Percentiles rank a stretch among this genome's conserved stretches.
These are phyloP conservation scores for Mollisia scopiformis DNA, from an alignment of 2,329 filamentous ascomycete genomes.

Conservation along the genomic window DNA sequence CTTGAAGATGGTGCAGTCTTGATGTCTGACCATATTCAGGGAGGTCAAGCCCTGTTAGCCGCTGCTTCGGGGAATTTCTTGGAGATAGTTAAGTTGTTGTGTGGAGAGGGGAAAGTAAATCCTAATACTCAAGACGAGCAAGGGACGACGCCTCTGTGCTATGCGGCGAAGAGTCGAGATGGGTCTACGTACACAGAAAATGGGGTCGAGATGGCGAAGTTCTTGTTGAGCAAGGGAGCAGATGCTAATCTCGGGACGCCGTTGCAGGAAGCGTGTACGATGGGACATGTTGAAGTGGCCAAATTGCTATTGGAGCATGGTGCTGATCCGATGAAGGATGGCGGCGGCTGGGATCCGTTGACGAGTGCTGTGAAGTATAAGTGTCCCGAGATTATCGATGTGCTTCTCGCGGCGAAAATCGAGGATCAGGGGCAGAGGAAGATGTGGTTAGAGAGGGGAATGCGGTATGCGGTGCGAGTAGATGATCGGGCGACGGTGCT, in stretches of 20 bases:
- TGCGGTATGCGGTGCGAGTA: background rate
- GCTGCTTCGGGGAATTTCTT: slow-evolving; percentile 18
- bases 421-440: slow-evolving; percentile 13
- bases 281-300: slow-evolving; percentile 10
- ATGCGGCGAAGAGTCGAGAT: background rate
- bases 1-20: slow-evolving; percentile 22
- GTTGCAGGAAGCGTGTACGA: slow-evolving; percentile 16
- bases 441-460: slow-evolving; percentile 6
- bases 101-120: slow-evolving; percentile 8
- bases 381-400: background rate
- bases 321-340: slow-evolving; percentile 14
- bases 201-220: slow-evolving; percentile 12
- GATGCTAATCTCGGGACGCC: slow-evolving; percentile 18
- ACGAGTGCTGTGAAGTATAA: slow-evolving; percentile 15
- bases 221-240: slow-evolving; percentile 18
- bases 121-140: slow-evolving; percentile 9
- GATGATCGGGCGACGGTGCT: slow-evolving; percentile 6
- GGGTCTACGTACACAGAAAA: slow-evolving; percentile 3
- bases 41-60: slow-evolving; percentile 10
- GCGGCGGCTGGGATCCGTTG: slow-evolving; percentile 4
- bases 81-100: slow-evolving; percentile 19
- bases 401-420: slow-evolving; percentile 7
- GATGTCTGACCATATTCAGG: slow-evolving; percentile 12
- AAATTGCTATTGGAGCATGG: slow-evolving; percentile 16
- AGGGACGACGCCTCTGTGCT: slow-evolving; percentile 13